These are phyloP conservation scores for Trichosporon sp. DNA, from an alignment of 1,284 basidiomycete genomes.

Conservation along the genomic window DNA sequence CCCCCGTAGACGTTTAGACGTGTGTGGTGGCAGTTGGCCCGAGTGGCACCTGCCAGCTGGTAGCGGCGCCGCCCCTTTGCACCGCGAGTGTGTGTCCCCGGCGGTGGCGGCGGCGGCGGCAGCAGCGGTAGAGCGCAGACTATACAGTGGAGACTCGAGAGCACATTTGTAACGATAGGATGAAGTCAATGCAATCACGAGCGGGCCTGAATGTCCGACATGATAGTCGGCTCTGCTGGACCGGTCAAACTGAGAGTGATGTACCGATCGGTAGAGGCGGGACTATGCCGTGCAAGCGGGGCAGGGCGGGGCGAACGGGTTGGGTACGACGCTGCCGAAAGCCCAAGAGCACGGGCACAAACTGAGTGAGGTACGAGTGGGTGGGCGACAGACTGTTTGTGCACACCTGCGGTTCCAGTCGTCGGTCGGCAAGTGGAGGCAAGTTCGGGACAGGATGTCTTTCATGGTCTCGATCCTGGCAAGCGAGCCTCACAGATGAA, in stretches of 20 bases:
- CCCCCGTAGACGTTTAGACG: not conserved
- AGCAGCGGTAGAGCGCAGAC: not conserved
- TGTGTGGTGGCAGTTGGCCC: not conserved
- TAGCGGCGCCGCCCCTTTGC: not conserved
- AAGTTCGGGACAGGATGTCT: no score
- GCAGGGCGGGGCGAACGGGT: not conserved
- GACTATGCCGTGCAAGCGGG: not conserved
- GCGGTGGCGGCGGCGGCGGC: not conserved
- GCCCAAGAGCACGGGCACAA: not conserved
- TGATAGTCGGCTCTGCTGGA: not conserved
- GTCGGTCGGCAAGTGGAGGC: no score
- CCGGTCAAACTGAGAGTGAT: not conserved
- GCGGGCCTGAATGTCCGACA: not conserved
- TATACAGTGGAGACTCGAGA: not conserved
- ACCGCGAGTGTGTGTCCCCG: not conserved
- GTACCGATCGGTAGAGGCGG: not conserved
- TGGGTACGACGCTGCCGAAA: not conserved
- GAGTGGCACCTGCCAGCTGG: not conserved
- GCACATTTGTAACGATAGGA: conserved; percentile 18
- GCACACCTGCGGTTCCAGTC: not conserved
- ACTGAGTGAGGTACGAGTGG: not conserved
- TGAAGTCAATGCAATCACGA: conserved; percentile 8
- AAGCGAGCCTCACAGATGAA: no score
- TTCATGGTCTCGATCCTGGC: no score
- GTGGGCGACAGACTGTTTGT: not conserved